Base-by-base conservation (phyloP, 768 basidiomycete genomes). In the Boletus rex-veris region DNA sequence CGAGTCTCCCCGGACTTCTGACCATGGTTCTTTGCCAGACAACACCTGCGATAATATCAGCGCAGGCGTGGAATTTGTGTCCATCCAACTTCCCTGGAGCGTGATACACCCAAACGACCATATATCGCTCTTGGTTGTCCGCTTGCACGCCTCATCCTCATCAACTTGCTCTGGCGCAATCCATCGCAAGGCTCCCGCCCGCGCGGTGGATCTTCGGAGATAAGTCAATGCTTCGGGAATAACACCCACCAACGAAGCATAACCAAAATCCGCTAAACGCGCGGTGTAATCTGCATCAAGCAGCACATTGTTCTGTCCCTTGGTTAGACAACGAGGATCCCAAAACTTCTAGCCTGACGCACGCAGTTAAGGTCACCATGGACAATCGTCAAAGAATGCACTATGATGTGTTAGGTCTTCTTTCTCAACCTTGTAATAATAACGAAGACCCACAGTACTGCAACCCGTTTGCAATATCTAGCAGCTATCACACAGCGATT, bases 181-280 rank as follows among this genome's bases (percentile, higher is more conserved):
- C 74, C 75, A 79, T 0, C 78, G 72, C 37, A 78, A 67, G 14
- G 77, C 73, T 5, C 61, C 60, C 6, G 60, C 48, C 18, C 24
- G 75, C 74, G 10, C 68, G 64, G 48, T 77, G 62, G 42, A 62
- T 46, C 42, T 30, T 7, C 46, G 38, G 2, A 54, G 52, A 41
- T 58, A 60, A 1, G 15, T 4, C 21, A 54, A 36, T 1, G 46
- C 56, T 42, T 60, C 56, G 1, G 58, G 52, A 40, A 47, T 48
- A 24, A 16, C 28, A 3, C 45, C 46, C 1, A 50, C 5, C 28
- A 59, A 8, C 0, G 75, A 74, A 26, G 70, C 66, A 44, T 64
- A 52, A 2, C 78, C 78, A 49, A 79, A 80, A 52, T 79, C 79
- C 45, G 71, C 70, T 5, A 80, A 58, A 10, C 71, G 68, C 1